A percentile compares a stretch with the other conserved stretches of the same genome.
Conservation (phyloP, 495 filamentous ascomycete species). For the Venustampulla echinocandica region DNA sequence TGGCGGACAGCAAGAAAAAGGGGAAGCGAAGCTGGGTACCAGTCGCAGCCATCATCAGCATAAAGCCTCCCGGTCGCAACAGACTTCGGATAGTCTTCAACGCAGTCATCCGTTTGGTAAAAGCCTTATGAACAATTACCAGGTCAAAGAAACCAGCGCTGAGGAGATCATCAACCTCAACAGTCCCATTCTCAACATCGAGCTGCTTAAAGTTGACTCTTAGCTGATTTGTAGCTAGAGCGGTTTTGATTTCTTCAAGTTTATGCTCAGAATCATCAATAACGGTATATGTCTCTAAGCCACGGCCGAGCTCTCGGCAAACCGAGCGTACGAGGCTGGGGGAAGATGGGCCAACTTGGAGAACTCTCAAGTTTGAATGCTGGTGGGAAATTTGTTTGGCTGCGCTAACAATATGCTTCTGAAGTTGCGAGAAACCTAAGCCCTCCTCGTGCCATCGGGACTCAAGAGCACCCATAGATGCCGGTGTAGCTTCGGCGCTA, state of each 20-base stretch:
- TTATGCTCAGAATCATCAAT: not conserved
- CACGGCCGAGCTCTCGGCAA: not conserved
- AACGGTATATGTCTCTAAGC: not conserved
- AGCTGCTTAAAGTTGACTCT: not conserved
- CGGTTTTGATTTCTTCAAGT: not conserved
- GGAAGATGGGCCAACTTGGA: not conserved
- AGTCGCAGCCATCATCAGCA: not conserved
- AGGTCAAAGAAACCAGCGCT: slow-evolving; percentile 5
- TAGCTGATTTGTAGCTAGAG: not conserved
- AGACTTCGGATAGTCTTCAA: slow-evolving; percentile 32
- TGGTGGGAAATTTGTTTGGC: not conserved
- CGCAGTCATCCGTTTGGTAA: slow-evolving; percentile 26
- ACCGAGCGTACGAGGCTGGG: not conserved
- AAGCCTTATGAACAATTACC: slow-evolving; percentile 7
- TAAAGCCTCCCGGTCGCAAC: slow-evolving; percentile 17
- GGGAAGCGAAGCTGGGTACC: not conserved
- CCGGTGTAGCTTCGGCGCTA: not conserved
- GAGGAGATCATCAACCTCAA: not conserved
- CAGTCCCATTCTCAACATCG: not conserved
- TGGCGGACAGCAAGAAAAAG: too few species aligned
- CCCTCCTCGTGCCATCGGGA: not conserved
- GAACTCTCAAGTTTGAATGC: not conserved
- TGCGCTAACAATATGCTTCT: not conserved
- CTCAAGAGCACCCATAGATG: not conserved
- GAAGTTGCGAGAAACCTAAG: not conserved